Evolutionary conservation across 306 rosid species (phyloP).

Genomic region (Rubus idaeus): DNA sequence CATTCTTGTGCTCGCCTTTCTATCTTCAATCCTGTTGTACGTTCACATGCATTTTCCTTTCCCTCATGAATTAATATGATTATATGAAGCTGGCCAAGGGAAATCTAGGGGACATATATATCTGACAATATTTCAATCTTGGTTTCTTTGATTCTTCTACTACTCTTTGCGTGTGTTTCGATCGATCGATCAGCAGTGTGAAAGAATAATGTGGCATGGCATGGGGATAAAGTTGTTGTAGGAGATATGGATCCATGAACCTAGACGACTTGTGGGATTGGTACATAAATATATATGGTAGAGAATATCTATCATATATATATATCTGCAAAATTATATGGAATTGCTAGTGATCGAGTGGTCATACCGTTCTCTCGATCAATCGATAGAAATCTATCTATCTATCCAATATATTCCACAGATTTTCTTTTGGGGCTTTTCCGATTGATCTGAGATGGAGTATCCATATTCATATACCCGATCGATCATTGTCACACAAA

Average conservation of each 20-base stretch:
- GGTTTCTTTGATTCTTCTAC: neutral
- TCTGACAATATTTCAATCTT: too few relatives aligned
- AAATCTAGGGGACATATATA: too few relatives aligned
- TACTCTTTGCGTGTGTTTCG: neutral
- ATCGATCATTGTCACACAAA: neutral
- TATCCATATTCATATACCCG: neutral
- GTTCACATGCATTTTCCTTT: neutral
- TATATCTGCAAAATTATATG: neutral
- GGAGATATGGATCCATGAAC: conserved; percentile 4
- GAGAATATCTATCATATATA: neutral
- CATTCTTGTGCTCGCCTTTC: neutral
- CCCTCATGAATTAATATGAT: neutral
- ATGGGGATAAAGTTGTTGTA: conserved; percentile 3
- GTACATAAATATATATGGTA: neutral
- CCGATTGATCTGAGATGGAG: neutral
- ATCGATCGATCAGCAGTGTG: neutral
- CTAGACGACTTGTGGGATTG: conserved; percentile 16
- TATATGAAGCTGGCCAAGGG: neutral
- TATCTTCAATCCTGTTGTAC: neutral
- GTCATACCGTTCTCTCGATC: neutral
- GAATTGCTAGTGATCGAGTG: conserved; percentile 1
- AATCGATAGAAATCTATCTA: neutral
- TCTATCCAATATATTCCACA: neutral
- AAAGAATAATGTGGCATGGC: neutral
- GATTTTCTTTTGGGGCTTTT: neutral